Evolutionary conservation across 1,284 basidiomycete species (phyloP), one percentile per base, ranked within the genome.

Genomic region (Cutaneotrichosporon cyanovorans): DNA sequence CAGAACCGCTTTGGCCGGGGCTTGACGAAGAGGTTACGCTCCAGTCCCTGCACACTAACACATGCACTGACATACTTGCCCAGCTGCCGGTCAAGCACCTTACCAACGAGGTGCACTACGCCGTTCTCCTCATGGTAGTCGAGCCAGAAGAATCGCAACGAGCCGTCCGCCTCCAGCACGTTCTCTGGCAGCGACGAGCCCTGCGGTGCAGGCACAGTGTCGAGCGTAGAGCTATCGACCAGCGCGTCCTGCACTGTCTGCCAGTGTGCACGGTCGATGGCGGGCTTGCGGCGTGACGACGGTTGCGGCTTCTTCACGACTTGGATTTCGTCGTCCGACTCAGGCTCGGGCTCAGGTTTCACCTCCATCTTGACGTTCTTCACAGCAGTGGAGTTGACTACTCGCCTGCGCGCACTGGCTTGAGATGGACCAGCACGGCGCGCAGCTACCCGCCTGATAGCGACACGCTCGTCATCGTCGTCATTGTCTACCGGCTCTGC

Each of bases 21-120:
- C 45, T 93, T 78, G n/a, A 95, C 80, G 62, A 87, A 97, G n/a
- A 98, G 73, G 66, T 95, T 96, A 21, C 93, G 81, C 72, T 96
- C 78, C 18, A 98, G 78, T 45, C 83, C 84, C 52, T 87, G 82
- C 42, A 99, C 79, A 2, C 84, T 84, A 33, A 98, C 76, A 59
- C 88, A 92, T 56, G 86, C 87, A 19, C 88, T 92, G n/a, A 88
- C 76, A 78, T 84, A 96, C 48, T 73, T 74, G 19, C 71, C 72
- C 2, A 80, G 78, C 5, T 75, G 70, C 67, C 83, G 83, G 69
- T 91, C 87, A 56, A 84, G 80, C 22, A 89, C 79, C 70, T 95
- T 96, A 15, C 91, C 91, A 30, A 88, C 79, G 51, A 96, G 84
- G 65, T 88, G 84, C 0, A 77, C 60, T 8, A 89, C 73, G 49